Evolutionary conservation across 2,329 filamentous ascomycete genomes (phyloP), one percentile per base, ranked within the genome.

Genomic region (Trichoderma guizhouense): DNA sequence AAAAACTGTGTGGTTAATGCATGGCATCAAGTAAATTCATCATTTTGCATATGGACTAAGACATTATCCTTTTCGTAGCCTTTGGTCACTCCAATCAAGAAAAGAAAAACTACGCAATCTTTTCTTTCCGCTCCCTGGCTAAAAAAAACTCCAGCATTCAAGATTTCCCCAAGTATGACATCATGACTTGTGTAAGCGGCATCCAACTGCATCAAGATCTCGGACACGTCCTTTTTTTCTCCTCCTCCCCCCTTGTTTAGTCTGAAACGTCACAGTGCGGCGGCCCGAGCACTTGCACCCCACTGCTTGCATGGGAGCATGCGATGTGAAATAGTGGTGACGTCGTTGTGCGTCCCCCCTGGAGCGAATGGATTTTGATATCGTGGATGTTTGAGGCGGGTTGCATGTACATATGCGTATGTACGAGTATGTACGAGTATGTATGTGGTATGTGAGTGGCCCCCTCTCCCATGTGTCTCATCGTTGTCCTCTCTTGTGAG

Each of bases 231-330:
- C 6, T 30, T 30, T 30, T 47, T 24, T 24, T 15, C n/a, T 12
- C 43, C 43, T 24, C 43, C n/a, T n/a, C n/a, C 43, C 43, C 43
- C 30, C 21, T 21, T 9, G 6, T 58, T 43, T 61, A 61, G 34
- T 34, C n/a, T 61, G 66, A 69, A 69, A 69, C 66, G 66, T 47
- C 66, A 32, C 55, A 61, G 28, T 47, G 39, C 55, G 66, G 65
- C 39, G 39, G 66, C 55, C 66, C 66, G 66, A 51, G 6, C 36
- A 39, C 36, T 6, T 6, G 1, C 30, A n/a, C 55, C 55, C 66
- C 24, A 4, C 24, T 21, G 26, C 28, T 51, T 51, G 66, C 66
- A 61, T 57, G 53, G 21, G 14, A 36, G 36, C 36, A 39, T 43
- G 39, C 15, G 7, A 28, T 5, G 36, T 34, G 43, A 55, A 12